Base-by-base conservation (phyloP, 169 alveolate species). In the Eimeria maxima region DNA sequence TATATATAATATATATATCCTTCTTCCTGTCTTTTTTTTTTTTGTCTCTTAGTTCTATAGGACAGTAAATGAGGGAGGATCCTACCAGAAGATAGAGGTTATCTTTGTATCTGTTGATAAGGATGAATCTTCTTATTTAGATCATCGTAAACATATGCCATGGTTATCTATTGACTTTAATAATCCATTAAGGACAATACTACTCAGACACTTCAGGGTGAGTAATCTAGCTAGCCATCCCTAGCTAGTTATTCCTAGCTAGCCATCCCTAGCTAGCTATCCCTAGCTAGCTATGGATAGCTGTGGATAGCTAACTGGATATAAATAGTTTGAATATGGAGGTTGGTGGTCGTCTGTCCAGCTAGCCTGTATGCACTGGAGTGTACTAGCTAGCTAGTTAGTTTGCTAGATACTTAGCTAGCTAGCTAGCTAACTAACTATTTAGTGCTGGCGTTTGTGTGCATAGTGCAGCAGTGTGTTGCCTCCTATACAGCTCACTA, bases 61-160 rank as follows among this genome's bases (percentile, higher is more conserved):
- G 60, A 97, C 97, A 63, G 95, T 97, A 38, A 97, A 97, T 93
- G 97, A 97, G 60, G 97, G 94, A 29, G 98, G 98, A 8, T 69
- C 95, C 29, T 73, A 94, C 60, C 98, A 97, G 88, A 97, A 97
- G 96, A 90, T 96, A 16, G 98, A 97, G 93, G 76, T 97, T 22
- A 95, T 97, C 6, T 96, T 96, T 80, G 97, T 96, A 18, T 84
- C 97, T 27, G 90, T 86, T n/a, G 97, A 97, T 80, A 86, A 95
- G 14, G 96, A 93, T 53, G 96, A 96, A 29, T 71, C 50, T 57
- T 88, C 97, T 14, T 97, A 86, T 67, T 94, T 78, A 76, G 96
- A 84, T 53, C 97, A 97, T 29, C 94, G 93, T 53, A 69, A 96
- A 57, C 97, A 95, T 38, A 96, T 96, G 97, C 98, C 97, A 33